Evolutionary conservation across 345 rosid genomes (phyloP).

Genomic region (Camelina hispida): DNA sequence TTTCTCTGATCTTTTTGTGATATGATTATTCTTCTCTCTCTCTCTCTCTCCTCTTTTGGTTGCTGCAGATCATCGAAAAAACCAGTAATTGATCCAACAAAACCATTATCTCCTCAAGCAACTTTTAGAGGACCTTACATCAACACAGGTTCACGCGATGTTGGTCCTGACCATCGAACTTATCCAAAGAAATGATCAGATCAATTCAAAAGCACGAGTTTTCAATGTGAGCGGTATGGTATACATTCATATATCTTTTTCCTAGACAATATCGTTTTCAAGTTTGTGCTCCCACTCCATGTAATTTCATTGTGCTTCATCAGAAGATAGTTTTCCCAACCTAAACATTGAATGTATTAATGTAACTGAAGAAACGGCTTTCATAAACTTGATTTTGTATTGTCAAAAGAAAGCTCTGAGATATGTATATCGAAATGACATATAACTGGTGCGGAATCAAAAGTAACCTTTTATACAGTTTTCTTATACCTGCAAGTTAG

Average conservation of each 20-base stretch:
- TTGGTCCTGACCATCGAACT: conserved; percentile 81
- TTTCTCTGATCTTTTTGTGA: not conserved
- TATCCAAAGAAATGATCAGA: conserved; percentile 69
- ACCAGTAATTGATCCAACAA: conserved; percentile 83
- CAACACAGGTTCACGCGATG: conserved; percentile 88
- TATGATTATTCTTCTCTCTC: not conserved
- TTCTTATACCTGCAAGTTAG: too few relatives aligned
- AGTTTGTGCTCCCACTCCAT: not conserved
- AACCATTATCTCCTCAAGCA: conserved; percentile 91
- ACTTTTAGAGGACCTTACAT: conserved; percentile 96
- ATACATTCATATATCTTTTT: not conserved
- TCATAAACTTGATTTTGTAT: too few relatives aligned
- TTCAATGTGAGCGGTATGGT: not conserved
- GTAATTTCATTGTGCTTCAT: not conserved
- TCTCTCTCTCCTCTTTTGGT: not conserved
- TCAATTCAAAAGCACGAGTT: not conserved
- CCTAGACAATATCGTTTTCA: not conserved
- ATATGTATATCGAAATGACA: too few relatives aligned
- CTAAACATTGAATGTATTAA: too few relatives aligned
- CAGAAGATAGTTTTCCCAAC: too few relatives aligned
- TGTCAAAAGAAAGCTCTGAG: too few relatives aligned
- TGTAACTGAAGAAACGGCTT: too few relatives aligned
- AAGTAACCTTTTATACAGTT: too few relatives aligned
- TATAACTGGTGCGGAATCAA: too few relatives aligned
- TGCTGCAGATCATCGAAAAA: conserved; percentile 66